Conservation (phyloP, 495 filamentous ascomycete species). For the Penicillium argentinense region DNA sequence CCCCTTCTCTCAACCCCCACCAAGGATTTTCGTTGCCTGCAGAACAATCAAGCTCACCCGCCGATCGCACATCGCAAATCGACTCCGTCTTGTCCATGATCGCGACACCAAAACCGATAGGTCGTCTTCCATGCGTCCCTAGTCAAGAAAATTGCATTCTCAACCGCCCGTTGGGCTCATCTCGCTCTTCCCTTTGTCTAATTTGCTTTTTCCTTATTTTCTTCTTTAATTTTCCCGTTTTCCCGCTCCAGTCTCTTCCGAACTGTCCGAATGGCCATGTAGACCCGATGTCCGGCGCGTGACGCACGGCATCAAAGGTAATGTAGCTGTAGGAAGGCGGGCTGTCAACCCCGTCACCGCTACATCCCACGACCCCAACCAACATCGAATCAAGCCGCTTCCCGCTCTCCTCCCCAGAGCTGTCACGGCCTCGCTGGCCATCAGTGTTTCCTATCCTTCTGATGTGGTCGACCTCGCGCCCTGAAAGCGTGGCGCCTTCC, state of each 20-base stretch:
- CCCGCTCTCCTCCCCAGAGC: slow-evolving; percentile 1
- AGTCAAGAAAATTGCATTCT: slow-evolving; percentile 12
- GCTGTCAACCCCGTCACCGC: slow-evolving; percentile 27
- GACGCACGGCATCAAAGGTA: slow-evolving; percentile 21
- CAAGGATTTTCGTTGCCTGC: no score
- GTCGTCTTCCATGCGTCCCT: slow-evolving; percentile 5
- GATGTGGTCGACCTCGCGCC: neutral
- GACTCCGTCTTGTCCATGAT: neutral
- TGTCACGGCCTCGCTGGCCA: slow-evolving; percentile 7
- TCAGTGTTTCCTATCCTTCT: neutral
- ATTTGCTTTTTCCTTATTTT: neutral
- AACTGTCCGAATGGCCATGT: slow-evolving; percentile 40
- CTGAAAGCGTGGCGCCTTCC: slow-evolving; percentile 16
- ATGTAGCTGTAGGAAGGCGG: slow-evolving; percentile 6
- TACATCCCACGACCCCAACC: slow-evolving; percentile 17
- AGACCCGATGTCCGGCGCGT: slow-evolving; percentile 36
- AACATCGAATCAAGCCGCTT: neutral
- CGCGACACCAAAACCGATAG: neutral
- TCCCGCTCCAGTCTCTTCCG: slow-evolving; percentile 20
- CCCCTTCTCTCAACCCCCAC: no score
- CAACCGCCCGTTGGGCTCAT: slow-evolving; percentile 21
- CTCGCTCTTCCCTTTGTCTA: neutral
- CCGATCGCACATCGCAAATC: neutral
- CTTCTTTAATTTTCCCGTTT: slow-evolving; percentile 7
- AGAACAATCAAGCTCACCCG: slow-evolving; percentile 15